Base-by-base conservation (phyloP, 2,329 filamentous ascomycete species). In the Aspergillus aculeatus region DNA sequence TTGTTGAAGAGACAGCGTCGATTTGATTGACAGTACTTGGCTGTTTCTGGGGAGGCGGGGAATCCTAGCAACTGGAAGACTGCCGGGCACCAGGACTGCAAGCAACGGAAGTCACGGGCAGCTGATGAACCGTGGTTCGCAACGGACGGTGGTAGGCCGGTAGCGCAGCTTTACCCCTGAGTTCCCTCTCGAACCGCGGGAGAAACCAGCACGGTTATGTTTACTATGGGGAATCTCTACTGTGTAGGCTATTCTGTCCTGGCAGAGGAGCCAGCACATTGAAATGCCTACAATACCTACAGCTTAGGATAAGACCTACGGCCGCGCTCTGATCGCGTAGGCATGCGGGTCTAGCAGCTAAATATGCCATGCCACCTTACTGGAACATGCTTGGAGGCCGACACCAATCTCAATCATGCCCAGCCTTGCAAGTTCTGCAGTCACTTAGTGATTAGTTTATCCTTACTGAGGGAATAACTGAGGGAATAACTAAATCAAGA, bases 151-250 rank as follows among this genome's bases (percentile, higher is more conserved):
- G 32, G 32, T 41, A 41, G 14, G 38, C 23, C 21, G 26, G 52
- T 62, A 62, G 60, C 55, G 58, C 23, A 53, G 47, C 61, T 66
- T 66, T 67, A 67, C 67, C 67, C 67, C 66, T 68, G 66, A 69
- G 57, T 49, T 55, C 54, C 44, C 56, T 61, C 65, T 64, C 66
- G 66, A 66, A 62, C 67, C 67, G 59, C 32, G 32, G 32, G 54
- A 55, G 47, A 52, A 56, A 57, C 62, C 60, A 57, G 58, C 57
- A 56, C 29, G 47, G 31, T 10, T 19, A 10, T 44, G 32, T 35
- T 35, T 35, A 26, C 11, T 47, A 51, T 57, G 51, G 41, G 38
- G 24, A 47, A n/a, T 47, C n/a, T 11, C 32, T 35, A 5, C n/a
- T n/a, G n/a, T n/a, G n/a, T n/a, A n/a, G 32, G 14, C 26, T 35